phyloP scores from a whole-genome alignment of 139 green algal genomes.

The Chlorella sorokiniana region DNA sequence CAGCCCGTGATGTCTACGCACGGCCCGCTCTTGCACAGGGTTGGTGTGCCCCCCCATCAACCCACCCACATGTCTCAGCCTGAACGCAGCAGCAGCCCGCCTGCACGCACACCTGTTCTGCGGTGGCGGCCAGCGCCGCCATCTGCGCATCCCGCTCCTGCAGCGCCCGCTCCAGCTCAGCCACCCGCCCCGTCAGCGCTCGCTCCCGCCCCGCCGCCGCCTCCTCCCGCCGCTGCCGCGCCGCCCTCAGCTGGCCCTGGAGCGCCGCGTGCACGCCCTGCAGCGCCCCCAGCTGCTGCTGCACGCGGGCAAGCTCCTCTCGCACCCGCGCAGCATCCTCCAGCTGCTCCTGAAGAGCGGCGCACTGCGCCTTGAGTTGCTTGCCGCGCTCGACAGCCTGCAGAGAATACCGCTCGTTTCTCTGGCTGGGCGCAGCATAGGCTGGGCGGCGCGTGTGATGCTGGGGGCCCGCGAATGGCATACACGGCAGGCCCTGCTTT shows the following conservation, averaged over 20 bases:
- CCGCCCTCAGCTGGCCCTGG: slow-evolving; percentile 39
- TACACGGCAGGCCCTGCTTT: no score
- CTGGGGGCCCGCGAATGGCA: no score
- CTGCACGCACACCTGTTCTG: neutral
- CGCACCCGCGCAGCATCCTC: slow-evolving; percentile 42
- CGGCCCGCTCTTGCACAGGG: no score
- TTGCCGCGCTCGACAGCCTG: slow-evolving; percentile 50
- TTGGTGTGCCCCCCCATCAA: no score
- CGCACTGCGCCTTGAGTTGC: slow-evolving; percentile 29
- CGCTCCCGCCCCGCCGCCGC: slow-evolving; percentile 17
- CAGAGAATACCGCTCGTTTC: no score
- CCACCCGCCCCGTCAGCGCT: slow-evolving; percentile 31
- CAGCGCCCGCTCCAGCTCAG: slow-evolving; percentile 47
- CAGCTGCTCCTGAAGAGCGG: slow-evolving; percentile 37
- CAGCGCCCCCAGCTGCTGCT: slow-evolving; percentile 50
- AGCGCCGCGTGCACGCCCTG: slow-evolving; percentile 55
- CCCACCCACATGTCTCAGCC: no score
- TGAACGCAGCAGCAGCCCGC: neutral
- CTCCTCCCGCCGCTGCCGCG: slow-evolving; percentile 16
- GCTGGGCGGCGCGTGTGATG: no score
- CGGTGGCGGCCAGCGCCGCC: neutral
- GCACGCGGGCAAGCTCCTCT: slow-evolving; percentile 51
- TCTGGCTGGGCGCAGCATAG: no score
- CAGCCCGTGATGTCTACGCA: no score
- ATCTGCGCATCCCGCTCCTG: slow-evolving; percentile 50